Base-by-base conservation (phyloP, 345 rosid genomes). In the Populus ilicifolia region DNA sequence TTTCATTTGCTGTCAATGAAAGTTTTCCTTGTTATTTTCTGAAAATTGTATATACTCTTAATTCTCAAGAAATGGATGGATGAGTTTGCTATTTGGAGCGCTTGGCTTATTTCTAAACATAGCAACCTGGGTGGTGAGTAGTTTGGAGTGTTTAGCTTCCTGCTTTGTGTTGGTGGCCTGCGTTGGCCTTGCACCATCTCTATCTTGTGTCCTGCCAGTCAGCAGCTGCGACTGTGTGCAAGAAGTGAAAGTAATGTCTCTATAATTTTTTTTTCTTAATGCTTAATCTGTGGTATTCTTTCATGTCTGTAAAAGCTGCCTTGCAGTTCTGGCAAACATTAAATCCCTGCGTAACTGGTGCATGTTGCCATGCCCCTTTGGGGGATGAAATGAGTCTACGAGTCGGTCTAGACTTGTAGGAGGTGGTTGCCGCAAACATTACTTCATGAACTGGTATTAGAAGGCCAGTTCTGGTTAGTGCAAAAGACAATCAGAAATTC, bases 1-100 rank as follows among this genome's bases (percentile, higher is more conserved):
- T 23, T 23, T n/a, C 80, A 78, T 72, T 78, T 27, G 18, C 76
- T 61, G 52, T 78, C 64, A 74, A 69, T 69, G 75, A 63, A 74
- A 69, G 56, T 29, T 66, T 56, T 18, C n/a, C 10, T 39, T 6
- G 8, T 25, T 27, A 23, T 52, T 65, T 14, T 30, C n/a, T 2
- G 13, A 35, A 36, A 50, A 20, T 41, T 69, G 69, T 61, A 12
- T 2, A 63, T 39, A 13, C 13, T 7, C 14, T 13, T 20, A 17
- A 8, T 29, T 29, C 41, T 62, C 69, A 63, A 39, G 69, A 23
- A 33, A 71, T 71, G 33, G 27, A 69, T 65, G 41, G 9, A 65
- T 65, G 69, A 11, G 11, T 30, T n/a, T 8, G 4, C 29, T 8
- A 56, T 56, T 9, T 56, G 63, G 63, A 56, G 62, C 6, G 23